Conservation (phyloP, 2,329 filamentous ascomycete genomes). For the Aschersonia sp. region DNA sequence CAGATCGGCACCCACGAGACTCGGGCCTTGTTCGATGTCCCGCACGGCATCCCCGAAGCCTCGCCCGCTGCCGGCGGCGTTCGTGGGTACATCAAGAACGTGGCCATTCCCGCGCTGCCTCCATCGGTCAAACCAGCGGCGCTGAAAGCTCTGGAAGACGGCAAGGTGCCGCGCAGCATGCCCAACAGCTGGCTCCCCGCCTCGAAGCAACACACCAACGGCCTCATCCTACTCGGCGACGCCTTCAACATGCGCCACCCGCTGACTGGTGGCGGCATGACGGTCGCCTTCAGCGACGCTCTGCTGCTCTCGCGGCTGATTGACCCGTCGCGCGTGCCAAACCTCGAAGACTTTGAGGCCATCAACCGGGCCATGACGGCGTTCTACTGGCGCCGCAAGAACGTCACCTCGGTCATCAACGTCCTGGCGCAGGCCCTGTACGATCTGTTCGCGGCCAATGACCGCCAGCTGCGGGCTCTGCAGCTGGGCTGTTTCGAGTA, state of each 20-base stretch:
- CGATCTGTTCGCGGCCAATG: conserved; percentile 75
- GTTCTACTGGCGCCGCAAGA: conserved; percentile 84
- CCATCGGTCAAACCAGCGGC: conserved; percentile 58
- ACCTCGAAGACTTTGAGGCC: conserved; percentile 49
- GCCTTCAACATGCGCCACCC: conserved; percentile 99
- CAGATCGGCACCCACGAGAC: conserved; percentile 96
- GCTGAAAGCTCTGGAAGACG: conserved; percentile 58
- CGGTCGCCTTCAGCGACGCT: conserved; percentile 88
- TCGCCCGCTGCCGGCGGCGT: conserved; percentile 65
- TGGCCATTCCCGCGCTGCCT: conserved; percentile 68
- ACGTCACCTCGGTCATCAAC: conserved; percentile 77
- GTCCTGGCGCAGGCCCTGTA: conserved; percentile 95
- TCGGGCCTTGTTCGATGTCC: conserved; percentile 76
- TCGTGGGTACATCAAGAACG: conserved; percentile 66
- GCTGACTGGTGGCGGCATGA: conserved; percentile 94
- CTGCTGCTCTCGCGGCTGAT: conserved; percentile 64
- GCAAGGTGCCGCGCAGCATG: conserved; percentile 70
- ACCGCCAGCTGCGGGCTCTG: conserved; percentile 60
- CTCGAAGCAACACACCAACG: conserved; percentile 37
- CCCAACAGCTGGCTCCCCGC: conserved; percentile 90
- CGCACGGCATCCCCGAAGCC: conserved; percentile 60
- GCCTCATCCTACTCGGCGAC: conserved; percentile 76
- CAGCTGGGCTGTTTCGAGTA: conserved; percentile 88
- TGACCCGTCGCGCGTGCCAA: conserved; percentile 50
- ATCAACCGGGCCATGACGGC: conserved; percentile 54